These are phyloP conservation scores for Monilinia vaccinii-corymbosi DNA, from an alignment of 2,329 filamentous ascomycete species.

Conservation along the genomic window DNA sequence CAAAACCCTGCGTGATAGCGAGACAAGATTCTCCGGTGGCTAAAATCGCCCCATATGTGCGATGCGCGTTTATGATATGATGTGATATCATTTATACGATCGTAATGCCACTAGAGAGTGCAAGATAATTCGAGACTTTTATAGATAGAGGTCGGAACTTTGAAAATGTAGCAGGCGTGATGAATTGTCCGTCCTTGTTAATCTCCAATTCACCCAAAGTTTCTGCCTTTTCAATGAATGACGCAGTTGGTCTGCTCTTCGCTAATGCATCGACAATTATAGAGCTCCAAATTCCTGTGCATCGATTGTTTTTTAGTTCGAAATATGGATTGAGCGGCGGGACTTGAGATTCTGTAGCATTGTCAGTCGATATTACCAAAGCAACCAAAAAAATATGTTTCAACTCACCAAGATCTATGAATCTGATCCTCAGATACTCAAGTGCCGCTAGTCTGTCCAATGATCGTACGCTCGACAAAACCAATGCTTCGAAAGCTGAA, in stretches of 20 bases:
- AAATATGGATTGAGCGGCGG: slow-evolving; percentile 68
- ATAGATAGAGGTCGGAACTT: slow-evolving; percentile 25
- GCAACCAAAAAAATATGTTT: background rate
- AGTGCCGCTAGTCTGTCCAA: slow-evolving; percentile 50
- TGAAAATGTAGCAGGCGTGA: slow-evolving; percentile 19
- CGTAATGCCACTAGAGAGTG: slow-evolving; percentile 22
- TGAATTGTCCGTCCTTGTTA: slow-evolving; percentile 44
- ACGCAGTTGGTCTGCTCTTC: slow-evolving; percentile 46
- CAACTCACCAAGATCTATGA: slow-evolving; percentile 57
- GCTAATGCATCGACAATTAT: slow-evolving; percentile 53
- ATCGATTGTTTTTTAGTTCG: slow-evolving; percentile 48
- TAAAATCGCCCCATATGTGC: background rate
- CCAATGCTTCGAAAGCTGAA: slow-evolving; percentile 58
- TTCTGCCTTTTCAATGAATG: slow-evolving; percentile 54
- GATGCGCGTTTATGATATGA: background rate
- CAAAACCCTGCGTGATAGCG: background rate
- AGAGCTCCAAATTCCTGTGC: slow-evolving; percentile 65
- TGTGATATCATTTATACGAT: slow-evolving; percentile 14
- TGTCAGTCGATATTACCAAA: slow-evolving; percentile 6
- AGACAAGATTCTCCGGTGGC: background rate
- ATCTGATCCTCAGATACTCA: slow-evolving; percentile 59
- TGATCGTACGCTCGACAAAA: slow-evolving; percentile 53
- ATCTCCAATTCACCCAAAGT: slow-evolving; percentile 52
- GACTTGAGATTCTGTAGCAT: slow-evolving; percentile 52
- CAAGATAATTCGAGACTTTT: slow-evolving; percentile 24